Conservation (phyloP, 2,329 filamentous ascomycete species). For the Ceratocystis smalleyi region DNA sequence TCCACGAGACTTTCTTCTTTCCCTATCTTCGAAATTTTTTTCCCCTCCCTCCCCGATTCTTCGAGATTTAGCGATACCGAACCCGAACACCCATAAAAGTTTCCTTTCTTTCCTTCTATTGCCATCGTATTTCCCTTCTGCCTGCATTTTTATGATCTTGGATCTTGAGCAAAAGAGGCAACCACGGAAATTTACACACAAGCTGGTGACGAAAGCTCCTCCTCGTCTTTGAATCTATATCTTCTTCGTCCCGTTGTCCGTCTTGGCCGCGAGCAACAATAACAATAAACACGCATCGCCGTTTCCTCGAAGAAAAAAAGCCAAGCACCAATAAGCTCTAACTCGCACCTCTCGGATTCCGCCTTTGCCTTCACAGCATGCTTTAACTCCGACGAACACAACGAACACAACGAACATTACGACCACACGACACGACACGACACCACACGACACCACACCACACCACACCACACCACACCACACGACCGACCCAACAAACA, state of each 20-base stretch:
- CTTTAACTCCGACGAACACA: no score
- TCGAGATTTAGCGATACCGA: background rate
- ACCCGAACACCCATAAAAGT: background rate
- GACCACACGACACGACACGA: background rate
- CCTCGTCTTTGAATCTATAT: constrained; percentile 7
- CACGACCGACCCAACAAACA: background rate
- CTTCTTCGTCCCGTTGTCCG: constrained; percentile 2
- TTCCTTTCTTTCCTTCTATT: background rate
- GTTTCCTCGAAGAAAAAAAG: background rate
- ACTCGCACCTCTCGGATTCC: no score
- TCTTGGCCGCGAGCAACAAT: background rate
- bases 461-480: background rate
- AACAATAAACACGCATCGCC: background rate
- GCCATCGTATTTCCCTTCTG: background rate
- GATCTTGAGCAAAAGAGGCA: background rate
- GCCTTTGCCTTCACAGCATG: no score
- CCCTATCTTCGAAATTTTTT: background rate
- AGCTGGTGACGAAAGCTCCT: constrained; percentile 6
- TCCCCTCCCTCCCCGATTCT: background rate
- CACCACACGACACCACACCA: background rate
- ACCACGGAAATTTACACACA: background rate
- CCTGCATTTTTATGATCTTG: background rate
- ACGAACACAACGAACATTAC: no score
- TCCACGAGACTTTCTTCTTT: background rate
- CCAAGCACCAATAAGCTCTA: no score